Percentiles rank a stretch among this genome's conserved stretches.
These are phyloP conservation scores for Tubosaeta sp. DNA, from an alignment of 768 basidiomycete species.

Conservation along the genomic window DNA sequence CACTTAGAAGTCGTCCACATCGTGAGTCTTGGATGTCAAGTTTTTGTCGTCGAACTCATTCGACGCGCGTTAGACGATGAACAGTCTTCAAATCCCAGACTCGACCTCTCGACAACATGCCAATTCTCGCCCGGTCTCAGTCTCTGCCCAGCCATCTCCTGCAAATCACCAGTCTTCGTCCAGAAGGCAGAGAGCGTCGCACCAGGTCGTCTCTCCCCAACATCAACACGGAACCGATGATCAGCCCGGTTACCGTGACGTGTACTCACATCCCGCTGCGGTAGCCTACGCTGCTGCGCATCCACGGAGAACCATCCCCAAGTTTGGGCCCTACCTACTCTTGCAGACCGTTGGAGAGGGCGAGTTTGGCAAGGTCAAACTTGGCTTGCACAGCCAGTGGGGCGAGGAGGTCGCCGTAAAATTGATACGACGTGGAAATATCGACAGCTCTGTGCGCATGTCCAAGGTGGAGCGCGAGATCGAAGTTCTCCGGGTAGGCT, in stretches of 20 bases:
- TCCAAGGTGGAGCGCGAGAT: constrained; percentile 98
- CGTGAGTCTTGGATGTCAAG: not conserved
- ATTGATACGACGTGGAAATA: constrained; percentile 87
- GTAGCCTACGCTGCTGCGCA: constrained; percentile 79
- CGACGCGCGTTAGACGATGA: constrained; percentile 13
- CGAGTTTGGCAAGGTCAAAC: constrained; percentile 98
- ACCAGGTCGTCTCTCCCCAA: constrained; percentile 58
- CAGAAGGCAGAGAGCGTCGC: constrained; percentile 69
- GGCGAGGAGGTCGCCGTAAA: constrained; percentile 99
- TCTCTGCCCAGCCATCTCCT: constrained; percentile 49
- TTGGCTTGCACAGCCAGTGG: constrained; percentile 91
- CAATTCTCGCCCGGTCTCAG: constrained; percentile 53
- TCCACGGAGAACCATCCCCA: constrained; percentile 81
- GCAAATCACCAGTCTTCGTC: constrained; percentile 38
- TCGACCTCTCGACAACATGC: constrained; percentile 42
- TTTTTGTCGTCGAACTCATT: not conserved
- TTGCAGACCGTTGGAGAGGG: constrained; percentile 97
- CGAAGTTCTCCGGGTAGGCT: constrained; percentile 84
- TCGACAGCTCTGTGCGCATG: constrained; percentile 82
- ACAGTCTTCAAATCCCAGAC: constrained; percentile 44
- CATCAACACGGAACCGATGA: constrained; percentile 40
- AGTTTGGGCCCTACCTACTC: constrained; percentile 93
- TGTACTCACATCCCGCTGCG: constrained; percentile 82
- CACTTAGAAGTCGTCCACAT: constrained; percentile 6
- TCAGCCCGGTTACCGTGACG: constrained; percentile 56